Conservation (phyloP, 768 basidiomycete species). For the Royoungia palumana region DNA sequence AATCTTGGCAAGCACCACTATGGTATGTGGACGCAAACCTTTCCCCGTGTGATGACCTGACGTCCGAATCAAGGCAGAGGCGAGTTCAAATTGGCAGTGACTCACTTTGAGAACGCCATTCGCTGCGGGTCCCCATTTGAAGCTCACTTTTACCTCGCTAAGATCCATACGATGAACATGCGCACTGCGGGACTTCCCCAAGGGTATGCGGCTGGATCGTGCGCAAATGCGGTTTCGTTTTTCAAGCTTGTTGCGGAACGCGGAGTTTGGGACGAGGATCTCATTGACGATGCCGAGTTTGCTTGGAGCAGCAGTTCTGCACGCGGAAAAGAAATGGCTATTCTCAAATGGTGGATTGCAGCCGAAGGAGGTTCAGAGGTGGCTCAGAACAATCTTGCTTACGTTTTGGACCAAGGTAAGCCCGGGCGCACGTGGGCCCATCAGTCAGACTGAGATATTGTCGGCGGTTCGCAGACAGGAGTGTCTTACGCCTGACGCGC, state of each 20-base stretch:
- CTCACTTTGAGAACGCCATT: slow-evolving; percentile 81
- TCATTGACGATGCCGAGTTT: slow-evolving; percentile 75
- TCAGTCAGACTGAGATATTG: slow-evolving; percentile 18
- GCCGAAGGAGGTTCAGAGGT: slow-evolving; percentile 90
- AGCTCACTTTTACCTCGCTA: slow-evolving; percentile 89
- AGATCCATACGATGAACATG: slow-evolving; percentile 64
- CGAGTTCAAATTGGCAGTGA: slow-evolving; percentile 62
- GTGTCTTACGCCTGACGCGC: slow-evolving; percentile 61
- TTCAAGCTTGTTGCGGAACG: slow-evolving; percentile 91
- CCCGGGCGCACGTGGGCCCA: slow-evolving; percentile 26
- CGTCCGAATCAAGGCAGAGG: slow-evolving; percentile 50
- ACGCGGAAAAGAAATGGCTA: slow-evolving; percentile 74
- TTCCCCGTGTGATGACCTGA: slow-evolving; percentile 4
- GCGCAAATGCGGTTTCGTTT: slow-evolving; percentile 88
- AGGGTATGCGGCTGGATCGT: slow-evolving; percentile 64
- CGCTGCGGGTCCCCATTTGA: slow-evolving; percentile 90
- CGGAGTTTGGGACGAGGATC: slow-evolving; percentile 82
- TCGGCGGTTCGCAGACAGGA: slow-evolving; percentile 50
- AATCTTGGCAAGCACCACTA: slow-evolving; percentile 83
- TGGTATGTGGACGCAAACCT: slow-evolving; percentile 35
- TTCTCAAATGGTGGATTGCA: slow-evolving; percentile 93
- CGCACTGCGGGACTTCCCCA: slow-evolving; percentile 40
- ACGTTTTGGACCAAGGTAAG: slow-evolving; percentile 85
- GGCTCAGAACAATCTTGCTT: slow-evolving; percentile 95
- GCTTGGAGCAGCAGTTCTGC: slow-evolving; percentile 70